These are phyloP conservation scores for Citrus australasica DNA, from an alignment of 345 rosid genomes.

Conservation along the genomic window DNA sequence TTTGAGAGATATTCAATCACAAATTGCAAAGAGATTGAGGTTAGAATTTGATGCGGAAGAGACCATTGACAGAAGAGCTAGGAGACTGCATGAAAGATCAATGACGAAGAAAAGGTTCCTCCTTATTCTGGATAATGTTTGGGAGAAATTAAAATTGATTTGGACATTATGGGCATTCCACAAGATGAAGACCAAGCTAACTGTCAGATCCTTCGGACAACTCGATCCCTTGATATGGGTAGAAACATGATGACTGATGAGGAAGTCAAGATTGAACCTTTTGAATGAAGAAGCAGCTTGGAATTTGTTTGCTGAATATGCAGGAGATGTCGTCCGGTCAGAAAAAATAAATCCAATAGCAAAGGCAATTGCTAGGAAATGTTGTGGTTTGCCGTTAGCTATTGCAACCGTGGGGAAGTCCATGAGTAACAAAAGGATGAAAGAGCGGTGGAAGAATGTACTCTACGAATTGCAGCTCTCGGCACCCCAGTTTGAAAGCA, in stretches of 20 bases:
- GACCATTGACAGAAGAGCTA: conserved; percentile 17
- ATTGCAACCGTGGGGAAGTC: conserved; percentile 23
- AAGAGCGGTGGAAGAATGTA: conserved; percentile 27
- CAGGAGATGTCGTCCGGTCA: conserved; percentile 12
- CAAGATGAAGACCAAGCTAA: conserved; percentile 5
- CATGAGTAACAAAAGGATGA: conserved; percentile 20
- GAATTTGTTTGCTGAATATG: conserved; percentile 21
- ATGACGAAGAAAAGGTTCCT: conserved; percentile 12
- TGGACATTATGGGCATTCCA: conserved; percentile 25
- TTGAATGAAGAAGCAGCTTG: conserved; percentile 23
- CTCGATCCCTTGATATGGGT: conserved; percentile 21
- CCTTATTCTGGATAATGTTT: conserved; percentile 30
- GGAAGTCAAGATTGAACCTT: conserved; percentile 15
- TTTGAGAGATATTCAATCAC: conserved; percentile 9
- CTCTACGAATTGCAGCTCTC: conserved; percentile 20
- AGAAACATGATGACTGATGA: conserved; percentile 26
- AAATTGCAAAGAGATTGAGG: conserved; percentile 26
- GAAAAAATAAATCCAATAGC: conserved; percentile 12
- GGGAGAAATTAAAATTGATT: conserved; percentile 19
- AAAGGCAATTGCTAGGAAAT: conserved; percentile 19
- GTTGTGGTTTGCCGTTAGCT: conserved; percentile 28
- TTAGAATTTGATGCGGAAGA: conserved; percentile 12
- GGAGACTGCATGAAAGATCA: neutral
- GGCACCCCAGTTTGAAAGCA: conserved; percentile 11
- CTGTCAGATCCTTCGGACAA: conserved; percentile 24